Evolutionary conservation across 2,329 filamentous ascomycete genomes (phyloP), one percentile per base, ranked within the genome.

Genomic region (Xylariaceae sp.): DNA sequence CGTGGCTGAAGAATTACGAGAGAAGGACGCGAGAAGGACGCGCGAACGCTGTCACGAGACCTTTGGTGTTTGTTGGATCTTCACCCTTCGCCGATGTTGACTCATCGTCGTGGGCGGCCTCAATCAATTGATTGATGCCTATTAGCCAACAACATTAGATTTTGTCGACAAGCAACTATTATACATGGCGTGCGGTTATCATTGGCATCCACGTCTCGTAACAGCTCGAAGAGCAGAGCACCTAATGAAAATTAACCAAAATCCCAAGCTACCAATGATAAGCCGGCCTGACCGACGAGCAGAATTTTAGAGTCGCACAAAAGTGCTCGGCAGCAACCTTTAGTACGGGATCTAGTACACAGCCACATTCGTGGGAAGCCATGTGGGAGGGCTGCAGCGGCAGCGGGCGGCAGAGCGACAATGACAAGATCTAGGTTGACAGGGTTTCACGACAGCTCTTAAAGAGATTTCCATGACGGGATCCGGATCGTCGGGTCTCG

Each of bases 401-500:
- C 44, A 54, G 17, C 24, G 29, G 12, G 52, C 46, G 46, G 46
- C 31, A 56, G 47, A 33, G 43, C 33, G 40, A 17, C 40, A 47
- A 17, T 36, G 24, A 36, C 24, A n/a, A n/a, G n/a, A n/a, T n/a
- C n/a, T n/a, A n/a, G n/a, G n/a, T n/a, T 54, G 49, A 29, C 55
- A 53, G 37, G 45, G 56, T 58, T 55, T 34, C 56, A 58, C 56
- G 11, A 29, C 51, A 55, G 37, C 29, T 36, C 23, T 11, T 26
- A 26, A 44, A 55, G 54, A 41, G 11, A 50, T 29, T 51, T 55
- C 28, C 23, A 55, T 55, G 56, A 23, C 19, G 26, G 56, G n/a
- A 58, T 41, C 56, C 56, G 55, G 51, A 59, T 56, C 40, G 45
- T 41, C 41, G 56, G 56, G 56, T 59, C 56, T 36, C 29, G 23